Evolutionary conservation across 345 rosid species (phyloP).

Genomic region (Citrus medica): DNA sequence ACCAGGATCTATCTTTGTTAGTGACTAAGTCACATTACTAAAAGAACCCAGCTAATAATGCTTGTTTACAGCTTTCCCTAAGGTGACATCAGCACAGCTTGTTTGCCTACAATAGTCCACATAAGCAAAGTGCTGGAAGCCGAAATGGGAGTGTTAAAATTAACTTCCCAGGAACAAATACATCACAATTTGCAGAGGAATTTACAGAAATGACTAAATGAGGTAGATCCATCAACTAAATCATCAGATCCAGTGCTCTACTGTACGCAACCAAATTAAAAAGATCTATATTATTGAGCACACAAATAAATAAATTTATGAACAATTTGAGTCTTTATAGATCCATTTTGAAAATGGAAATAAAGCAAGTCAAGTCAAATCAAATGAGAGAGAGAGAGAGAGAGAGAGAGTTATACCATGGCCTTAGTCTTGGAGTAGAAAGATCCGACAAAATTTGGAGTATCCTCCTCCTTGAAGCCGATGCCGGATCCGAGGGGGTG

Average conservation of each 20-base stretch:
- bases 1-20: not conserved
- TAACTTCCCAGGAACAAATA: too few species aligned
- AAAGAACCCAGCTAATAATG: not conserved
- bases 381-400: too few species aligned
- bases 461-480: conserved; percentile 90
- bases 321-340: too few species aligned
- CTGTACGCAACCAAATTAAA: not conserved
- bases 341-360: too few species aligned
- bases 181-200: not conserved
- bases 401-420: conserved; percentile 36
- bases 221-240: conserved; percentile 5
- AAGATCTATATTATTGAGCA: too few species aligned
- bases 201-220: not conserved
- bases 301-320: not conserved
- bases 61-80: not conserved
- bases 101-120: not conserved
- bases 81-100: not conserved
- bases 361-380: too few species aligned
- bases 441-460: conserved; percentile 84
- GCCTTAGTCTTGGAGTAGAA: conserved; percentile 95
- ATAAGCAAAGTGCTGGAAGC: not conserved
- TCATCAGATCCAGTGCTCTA: conserved; percentile 6
- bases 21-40: not conserved
- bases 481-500: conserved; percentile 76
- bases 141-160: not conserved